Percentiles rank a stretch among this genome's conserved stretches.
These are phyloP conservation scores for Vanrija sp. DNA, from an alignment of 1,284 basidiomycete genomes.

Conservation along the genomic window DNA sequence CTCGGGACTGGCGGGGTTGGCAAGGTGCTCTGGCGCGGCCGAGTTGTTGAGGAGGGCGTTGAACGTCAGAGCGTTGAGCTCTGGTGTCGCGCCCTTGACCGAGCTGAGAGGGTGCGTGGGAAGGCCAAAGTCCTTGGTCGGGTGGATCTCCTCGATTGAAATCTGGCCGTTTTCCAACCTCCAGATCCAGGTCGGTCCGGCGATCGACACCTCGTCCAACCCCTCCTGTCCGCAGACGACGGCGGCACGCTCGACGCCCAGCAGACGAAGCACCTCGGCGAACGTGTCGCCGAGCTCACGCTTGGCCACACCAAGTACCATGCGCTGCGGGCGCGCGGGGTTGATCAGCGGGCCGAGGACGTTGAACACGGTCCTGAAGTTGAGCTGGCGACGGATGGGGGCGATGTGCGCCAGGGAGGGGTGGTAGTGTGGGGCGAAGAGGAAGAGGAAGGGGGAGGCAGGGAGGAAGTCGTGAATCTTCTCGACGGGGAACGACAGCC, in stretches of 20 bases:
- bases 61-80: slow-evolving; percentile 59
- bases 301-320: slow-evolving; percentile 88
- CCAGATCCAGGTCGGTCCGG: slow-evolving; percentile 73
- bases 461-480: slow-evolving; percentile 56
- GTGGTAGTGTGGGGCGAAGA: slow-evolving; percentile 91
- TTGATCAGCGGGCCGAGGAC: slow-evolving; percentile 92
- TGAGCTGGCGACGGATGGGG: slow-evolving; percentile 78
- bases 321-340: slow-evolving; percentile 75
- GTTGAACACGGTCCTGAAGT: slow-evolving; percentile 98
- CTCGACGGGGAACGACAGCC: slow-evolving; percentile 66
- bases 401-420: slow-evolving; percentile 79
- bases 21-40: slow-evolving; percentile 39
- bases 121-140: slow-evolving; percentile 64
- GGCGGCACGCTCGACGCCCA: slow-evolving; percentile 71
- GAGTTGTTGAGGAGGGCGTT: slow-evolving; percentile 52
- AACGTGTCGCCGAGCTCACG: slow-evolving; percentile 80
- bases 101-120: slow-evolving; percentile 61
- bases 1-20: slow-evolving; percentile 50
- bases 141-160: slow-evolving; percentile 48
- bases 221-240: slow-evolving; percentile 92
- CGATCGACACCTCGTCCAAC: slow-evolving; percentile 91
- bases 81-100: slow-evolving; percentile 69
- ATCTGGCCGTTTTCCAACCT: slow-evolving; percentile 50
- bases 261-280: slow-evolving; percentile 62
- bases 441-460: slow-evolving; percentile 77